Conservation (phyloP, 176 grass and related monocot species). For the Eleusine coracana region DNA sequence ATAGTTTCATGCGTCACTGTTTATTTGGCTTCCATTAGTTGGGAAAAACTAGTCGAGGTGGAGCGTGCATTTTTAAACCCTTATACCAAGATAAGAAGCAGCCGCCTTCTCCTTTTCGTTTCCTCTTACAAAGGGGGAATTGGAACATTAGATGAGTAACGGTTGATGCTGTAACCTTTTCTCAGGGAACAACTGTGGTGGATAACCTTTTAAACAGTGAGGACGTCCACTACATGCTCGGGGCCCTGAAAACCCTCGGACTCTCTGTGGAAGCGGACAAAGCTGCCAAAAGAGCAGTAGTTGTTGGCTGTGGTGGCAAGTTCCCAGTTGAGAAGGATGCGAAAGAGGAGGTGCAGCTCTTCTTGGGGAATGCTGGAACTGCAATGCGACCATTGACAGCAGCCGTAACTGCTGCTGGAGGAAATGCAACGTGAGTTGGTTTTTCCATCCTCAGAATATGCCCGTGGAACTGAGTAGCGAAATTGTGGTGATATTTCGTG, state of each 20-base stretch:
- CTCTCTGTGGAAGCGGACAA: slow-evolving; percentile 83
- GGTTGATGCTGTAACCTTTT: not conserved
- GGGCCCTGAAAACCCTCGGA: slow-evolving; percentile 82
- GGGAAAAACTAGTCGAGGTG: not conserved
- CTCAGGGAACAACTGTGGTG: slow-evolving; percentile 85
- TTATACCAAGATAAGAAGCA: not conserved
- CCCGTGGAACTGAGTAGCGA: not conserved
- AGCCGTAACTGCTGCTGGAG: slow-evolving; percentile 92
- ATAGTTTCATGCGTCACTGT: not conserved
- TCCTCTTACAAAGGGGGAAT: not conserved
- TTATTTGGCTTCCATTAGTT: not conserved
- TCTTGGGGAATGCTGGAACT: slow-evolving; percentile 96
- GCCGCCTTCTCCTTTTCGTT: not conserved
- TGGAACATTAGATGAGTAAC: not conserved
- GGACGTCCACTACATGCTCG: slow-evolving; percentile 97
- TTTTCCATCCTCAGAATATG: not conserved
- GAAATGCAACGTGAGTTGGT: slow-evolving; percentile 75
- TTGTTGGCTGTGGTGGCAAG: slow-evolving; percentile 74
- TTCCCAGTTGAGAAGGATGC: slow-evolving; percentile 64
- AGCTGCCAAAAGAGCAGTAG: slow-evolving; percentile 73
- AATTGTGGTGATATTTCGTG: not conserved
- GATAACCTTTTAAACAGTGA: slow-evolving; percentile 98
- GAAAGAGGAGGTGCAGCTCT: slow-evolving; percentile 82
- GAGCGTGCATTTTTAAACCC: not conserved
- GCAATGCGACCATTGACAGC: slow-evolving; percentile 94